Evolutionary conservation across 768 basidiomycete genomes (phyloP), one percentile per base, ranked within the genome.

Genomic region (Tephrocybe rancida): DNA sequence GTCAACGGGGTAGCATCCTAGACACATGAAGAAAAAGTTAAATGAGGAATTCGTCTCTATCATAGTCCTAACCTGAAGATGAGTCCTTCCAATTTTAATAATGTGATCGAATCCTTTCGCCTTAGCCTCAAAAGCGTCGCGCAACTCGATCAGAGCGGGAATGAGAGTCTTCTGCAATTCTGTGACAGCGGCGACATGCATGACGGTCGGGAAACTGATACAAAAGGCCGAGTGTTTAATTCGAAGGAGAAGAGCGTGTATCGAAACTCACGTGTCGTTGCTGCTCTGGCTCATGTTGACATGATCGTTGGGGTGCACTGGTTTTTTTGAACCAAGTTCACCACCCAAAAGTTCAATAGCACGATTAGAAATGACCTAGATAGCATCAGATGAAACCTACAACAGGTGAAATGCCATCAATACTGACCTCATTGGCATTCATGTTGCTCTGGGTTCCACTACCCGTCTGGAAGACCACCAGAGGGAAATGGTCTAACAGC

Each of bases 371-470:
- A 99, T 95, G 63, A 98, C 95, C 92, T 94, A 32, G 34, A 21
- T 21, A 3, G n/a, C 27, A 10, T 58, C 25, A 51, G 13, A n/a
- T 22, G 16, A 5, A 21, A 8, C n/a, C 8, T 41, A 5, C n/a
- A 41, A n/a, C n/a, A n/a, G n/a, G n/a, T 13, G 13, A 11, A 11
- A 32, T 53, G 5, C 19, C 30, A 24, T 37, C 13, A 7, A 11
- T 7, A 39, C 30, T 26, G 19, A 89, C 93, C 84, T 99, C 97
- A 69, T 99, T 99, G 56, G 85, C 92, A 70, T 92, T 99, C 97
- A 99, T 99, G 78, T 99, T 99, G 67, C 91, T 95, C 72, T 99
- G 97, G 1, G 97, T 99, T 18, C 97, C 97, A 51, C 92, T 95
- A 55, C 97, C 97, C 21, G 97, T 99, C 73, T 99, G 97, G 83